Evolutionary conservation across 2,329 filamentous ascomycete genomes (phyloP), one percentile per base, ranked within the genome.

Genomic region (Neonectria faginata): DNA sequence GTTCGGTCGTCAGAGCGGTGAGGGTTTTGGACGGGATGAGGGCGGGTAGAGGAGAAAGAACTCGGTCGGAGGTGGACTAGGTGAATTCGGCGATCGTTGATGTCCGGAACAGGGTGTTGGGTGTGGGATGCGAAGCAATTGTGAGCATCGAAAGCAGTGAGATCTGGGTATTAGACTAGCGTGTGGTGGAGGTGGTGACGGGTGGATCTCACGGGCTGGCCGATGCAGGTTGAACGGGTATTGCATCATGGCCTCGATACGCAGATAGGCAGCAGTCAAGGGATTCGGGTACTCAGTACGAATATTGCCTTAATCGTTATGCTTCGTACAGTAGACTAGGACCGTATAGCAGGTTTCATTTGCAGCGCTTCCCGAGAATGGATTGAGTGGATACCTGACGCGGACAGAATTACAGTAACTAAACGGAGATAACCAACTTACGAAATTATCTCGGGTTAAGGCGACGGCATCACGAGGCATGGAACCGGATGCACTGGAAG

Each of bases 221-320:
- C 70, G 70, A 72, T 71, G 70, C 70, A 72, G 16, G 62, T 58
- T 53, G 69, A 70, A 70, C 53, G 57, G 67, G 62, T 31, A 60
- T 61, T 22, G n/a, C 45, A 53, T 31, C 41, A 42, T 48, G 36
- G 20, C n/a, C n/a, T 41, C 10, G 39, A 42, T 42, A n/a, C n/a
- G n/a, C 39, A 41, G 5, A 48, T 29, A 58, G 60, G 54, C 60
- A 62, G 47, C 54, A 53, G 48, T 48, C 44, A 41, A 51, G 16
- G 10, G 29, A 51, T 33, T 51, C 29, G 18, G 39, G 16, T 18
- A 11, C 2, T n/a, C 39, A 42, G n/a, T 20, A 42, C 39, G 39
- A 42, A 42, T 27, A 47, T 48, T 53, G 25, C 25, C 25, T 25
- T 25, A 6, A 4, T 25, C 25, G 25, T 25, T 25, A 25, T 25